Percentiles rank a stretch among this genome's conserved stretches.
phyloP scores from a whole-genome alignment of 495 filamentous ascomycete species.

The Pyrenopolyporus hunteri region DNA sequence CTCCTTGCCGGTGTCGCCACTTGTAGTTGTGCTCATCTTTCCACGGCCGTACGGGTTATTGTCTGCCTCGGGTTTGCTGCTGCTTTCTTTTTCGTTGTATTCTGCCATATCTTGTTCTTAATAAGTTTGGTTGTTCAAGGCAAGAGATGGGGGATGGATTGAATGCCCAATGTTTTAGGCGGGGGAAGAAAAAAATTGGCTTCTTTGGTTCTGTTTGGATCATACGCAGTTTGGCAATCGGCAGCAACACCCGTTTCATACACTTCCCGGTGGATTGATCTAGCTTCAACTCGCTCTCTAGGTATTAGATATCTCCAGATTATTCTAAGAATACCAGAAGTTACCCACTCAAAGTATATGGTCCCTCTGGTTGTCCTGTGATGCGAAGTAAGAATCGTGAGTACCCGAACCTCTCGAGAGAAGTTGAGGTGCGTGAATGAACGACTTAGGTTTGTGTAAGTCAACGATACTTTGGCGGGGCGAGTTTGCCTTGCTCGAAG shows the following conservation, averaged over 20 bases:
- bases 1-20: slow-evolving; percentile 49
- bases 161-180: slow-evolving; percentile 9
- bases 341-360: slow-evolving; percentile 55
- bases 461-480: no score
- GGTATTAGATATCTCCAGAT: slow-evolving; percentile 56
- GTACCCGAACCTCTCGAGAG: neutral
- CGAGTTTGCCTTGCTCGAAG: no score
- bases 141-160: slow-evolving; percentile 7
- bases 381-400: neutral
- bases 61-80: slow-evolving; percentile 26
- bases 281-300: slow-evolving; percentile 61
- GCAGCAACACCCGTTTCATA: slow-evolving; percentile 23
- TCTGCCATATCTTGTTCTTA: slow-evolving; percentile 42
- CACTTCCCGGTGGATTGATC: slow-evolving; percentile 42
- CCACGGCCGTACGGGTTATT: slow-evolving; percentile 33
- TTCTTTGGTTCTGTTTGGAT: slow-evolving; percentile 35
- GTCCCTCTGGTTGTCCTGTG: neutral
- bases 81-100: slow-evolving; percentile 38
- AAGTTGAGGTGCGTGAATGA: no score
- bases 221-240: slow-evolving; percentile 41
- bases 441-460: no score
- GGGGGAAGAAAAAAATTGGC: slow-evolving; percentile 17
- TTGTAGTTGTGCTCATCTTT: slow-evolving; percentile 60
- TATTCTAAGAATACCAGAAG: slow-evolving; percentile 60
- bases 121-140: slow-evolving; percentile 34